Conservation (phyloP, 2,329 filamentous ascomycete genomes). For the Ophiobolus disseminans region DNA sequence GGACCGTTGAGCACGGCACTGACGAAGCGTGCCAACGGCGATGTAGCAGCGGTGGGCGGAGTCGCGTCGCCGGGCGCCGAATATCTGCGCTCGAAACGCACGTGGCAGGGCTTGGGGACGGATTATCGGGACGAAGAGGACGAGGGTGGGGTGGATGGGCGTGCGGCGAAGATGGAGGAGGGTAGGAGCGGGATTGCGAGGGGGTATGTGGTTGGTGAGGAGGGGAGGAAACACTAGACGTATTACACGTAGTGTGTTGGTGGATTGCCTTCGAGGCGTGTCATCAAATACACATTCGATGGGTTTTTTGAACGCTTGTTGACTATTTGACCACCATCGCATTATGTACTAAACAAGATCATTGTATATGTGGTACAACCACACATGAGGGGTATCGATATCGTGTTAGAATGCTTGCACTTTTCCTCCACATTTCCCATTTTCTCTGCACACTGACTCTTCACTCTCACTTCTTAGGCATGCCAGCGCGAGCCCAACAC, state of each 20-base stretch:
- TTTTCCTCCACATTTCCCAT: not conserved
- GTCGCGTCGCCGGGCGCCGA: slow-evolving; percentile 91
- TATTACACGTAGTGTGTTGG: too few relatives aligned
- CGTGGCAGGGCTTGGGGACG: slow-evolving; percentile 90
- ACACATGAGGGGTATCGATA: too few relatives aligned
- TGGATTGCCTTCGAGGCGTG: too few relatives aligned
- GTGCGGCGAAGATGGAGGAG: slow-evolving; percentile 76
- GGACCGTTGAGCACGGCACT: slow-evolving; percentile 60
- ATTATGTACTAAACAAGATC: too few relatives aligned
- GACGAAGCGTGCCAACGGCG: slow-evolving; percentile 69
- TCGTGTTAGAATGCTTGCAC: too few relatives aligned
- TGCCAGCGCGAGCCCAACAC: slow-evolving; percentile 52
- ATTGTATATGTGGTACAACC: too few relatives aligned
- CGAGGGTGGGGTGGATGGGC: slow-evolving; percentile 55
- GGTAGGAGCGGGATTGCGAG: slow-evolving; percentile 86
- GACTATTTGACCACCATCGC: too few relatives aligned
- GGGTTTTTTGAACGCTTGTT: too few relatives aligned
- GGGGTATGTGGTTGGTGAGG: slow-evolving; percentile 79
- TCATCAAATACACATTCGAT: too few relatives aligned
- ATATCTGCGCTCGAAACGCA: slow-evolving; percentile 79
- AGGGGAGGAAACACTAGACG: slow-evolving; percentile 33
- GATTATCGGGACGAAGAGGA: slow-evolving; percentile 75
- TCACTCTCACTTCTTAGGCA: slow-evolving; percentile 19
- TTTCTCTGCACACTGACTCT: not conserved
- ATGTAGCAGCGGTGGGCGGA: slow-evolving; percentile 82